Base-by-base conservation (phyloP, 129 eudicot genomes). In the Lactuca saligna region DNA sequence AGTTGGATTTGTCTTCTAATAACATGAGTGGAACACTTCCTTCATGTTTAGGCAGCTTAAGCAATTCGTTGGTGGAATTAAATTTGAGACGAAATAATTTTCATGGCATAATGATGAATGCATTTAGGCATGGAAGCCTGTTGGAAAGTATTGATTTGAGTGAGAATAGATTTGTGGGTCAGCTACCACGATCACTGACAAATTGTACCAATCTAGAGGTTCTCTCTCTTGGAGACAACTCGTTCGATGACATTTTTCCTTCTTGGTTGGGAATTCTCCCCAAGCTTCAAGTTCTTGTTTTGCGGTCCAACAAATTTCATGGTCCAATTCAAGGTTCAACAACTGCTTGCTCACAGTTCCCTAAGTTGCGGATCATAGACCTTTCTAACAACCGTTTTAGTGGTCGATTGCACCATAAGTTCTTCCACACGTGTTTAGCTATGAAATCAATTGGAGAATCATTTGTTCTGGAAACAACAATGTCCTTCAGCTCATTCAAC, bases 331-430 rank as follows among this genome's bases (percentile, higher is more conserved):
- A 0, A 25, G 29, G 2, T 25, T 25, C 29, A 25, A 25, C 29
- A 25, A 25, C 29, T 25, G 29, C 29, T 25, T 25, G 29, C 29
- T 25, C 29, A 25, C 29, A 25, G 29, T 25, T 25, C 29, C 29
- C 29, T 25, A 25, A 25, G 29, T 25, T 71, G n/a, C 75, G 70
- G 7, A 81, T 75, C 13, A 4, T 81, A 14, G 85, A 75, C 71
- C 60, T 81, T 7, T 75, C 85, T 3, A 63, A 54, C 53, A 81
- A 81, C 39, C 5, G 4, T 13, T 76, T 81, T 49, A 69, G 46
- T 25, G 81, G 85, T 16, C 50, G 33, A 6, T 31, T 65, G 48
- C 81, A 75, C 2, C 4, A 13, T 0, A 20, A 42, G 3, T 60
- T 15, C 38, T 44, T 81, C 46, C 41, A 46, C 39, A 61, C 25